These are phyloP conservation scores for Dentipellis fragilis DNA, from an alignment of 768 basidiomycete species.

Conservation along the genomic window DNA sequence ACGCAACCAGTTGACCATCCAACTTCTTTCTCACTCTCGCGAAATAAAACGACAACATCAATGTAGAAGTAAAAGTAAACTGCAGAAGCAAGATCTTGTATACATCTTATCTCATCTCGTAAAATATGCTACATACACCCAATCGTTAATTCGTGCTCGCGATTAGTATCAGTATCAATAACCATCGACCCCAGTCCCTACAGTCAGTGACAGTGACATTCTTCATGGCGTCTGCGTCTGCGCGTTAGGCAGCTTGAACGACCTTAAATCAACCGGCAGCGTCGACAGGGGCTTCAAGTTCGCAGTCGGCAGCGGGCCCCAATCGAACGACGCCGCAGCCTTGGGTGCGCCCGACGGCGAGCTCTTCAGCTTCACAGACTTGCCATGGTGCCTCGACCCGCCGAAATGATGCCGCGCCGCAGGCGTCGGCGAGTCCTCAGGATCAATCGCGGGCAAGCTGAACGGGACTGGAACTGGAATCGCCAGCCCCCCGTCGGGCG, in stretches of 20 bases:
- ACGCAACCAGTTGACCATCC: not conserved
- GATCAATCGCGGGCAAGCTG: slow-evolving; percentile 1
- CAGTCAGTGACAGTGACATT: not conserved
- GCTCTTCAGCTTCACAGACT: slow-evolving; percentile 24
- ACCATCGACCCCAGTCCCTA: not conserved
- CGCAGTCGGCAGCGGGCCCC: slow-evolving; percentile 46
- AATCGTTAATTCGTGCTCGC: not conserved
- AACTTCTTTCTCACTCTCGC: not conserved
- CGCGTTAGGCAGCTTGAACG: slow-evolving; percentile 1
- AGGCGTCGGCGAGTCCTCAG: not conserved
- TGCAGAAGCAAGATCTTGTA: not conserved
- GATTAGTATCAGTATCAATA: not conserved
- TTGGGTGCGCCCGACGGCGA: slow-evolving; percentile 4
- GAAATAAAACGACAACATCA: not conserved
- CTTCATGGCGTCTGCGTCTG: not conserved
- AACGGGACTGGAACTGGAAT: not conserved
- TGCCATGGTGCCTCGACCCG: slow-evolving; percentile 20
- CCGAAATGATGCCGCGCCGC: slow-evolving; percentile 6
- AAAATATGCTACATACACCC: slow-evolving; percentile 2
- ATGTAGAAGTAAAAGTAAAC: not conserved
- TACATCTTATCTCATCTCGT: not conserved
- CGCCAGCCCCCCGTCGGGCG: not conserved
- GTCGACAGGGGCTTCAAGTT: slow-evolving; percentile 8
- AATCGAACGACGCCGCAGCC: slow-evolving; percentile 32
- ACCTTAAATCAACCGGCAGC: slow-evolving; percentile 9